A percentile compares a stretch with the other conserved stretches of the same genome.
phyloP scores from a whole-genome alignment of 2,329 filamentous ascomycete genomes.

The Graphilbum ipis-grandicollis region DNA sequence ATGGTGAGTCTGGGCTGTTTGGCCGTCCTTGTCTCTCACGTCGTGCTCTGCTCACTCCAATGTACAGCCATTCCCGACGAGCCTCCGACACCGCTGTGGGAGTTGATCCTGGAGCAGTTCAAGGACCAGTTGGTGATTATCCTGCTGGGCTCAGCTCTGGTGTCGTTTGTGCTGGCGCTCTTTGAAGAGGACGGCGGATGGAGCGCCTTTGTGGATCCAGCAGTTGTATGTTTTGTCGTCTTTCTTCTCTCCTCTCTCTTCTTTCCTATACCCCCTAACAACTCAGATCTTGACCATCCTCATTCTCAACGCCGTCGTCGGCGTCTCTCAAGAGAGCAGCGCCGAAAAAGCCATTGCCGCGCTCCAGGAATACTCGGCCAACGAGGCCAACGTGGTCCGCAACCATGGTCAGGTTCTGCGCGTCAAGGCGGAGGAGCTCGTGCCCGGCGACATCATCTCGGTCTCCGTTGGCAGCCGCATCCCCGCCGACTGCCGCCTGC shows the following conservation, averaged over 20 bases:
- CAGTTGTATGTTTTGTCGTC: slow-evolving; percentile 50
- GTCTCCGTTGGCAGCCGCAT: slow-evolving; percentile 84
- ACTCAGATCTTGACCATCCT: slow-evolving; percentile 87
- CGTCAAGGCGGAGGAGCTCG: slow-evolving; percentile 90
- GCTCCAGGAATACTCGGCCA: slow-evolving; percentile 96
- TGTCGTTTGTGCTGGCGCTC: slow-evolving; percentile 84
- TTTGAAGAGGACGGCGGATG: slow-evolving; percentile 88
- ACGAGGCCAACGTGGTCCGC: slow-evolving; percentile 85
- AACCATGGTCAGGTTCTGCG: slow-evolving; percentile 59
- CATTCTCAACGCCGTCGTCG: slow-evolving; percentile 89
- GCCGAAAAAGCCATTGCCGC: slow-evolving; percentile 97
- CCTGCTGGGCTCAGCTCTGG: slow-evolving; percentile 74
- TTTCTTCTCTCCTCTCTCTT: background rate
- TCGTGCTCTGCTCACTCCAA: no score
- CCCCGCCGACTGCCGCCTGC: slow-evolving; percentile 80
- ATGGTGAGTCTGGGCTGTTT: slow-evolving; percentile 30
- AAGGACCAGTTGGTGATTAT: slow-evolving; percentile 98
- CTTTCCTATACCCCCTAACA: background rate
- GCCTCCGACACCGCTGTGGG: slow-evolving; percentile 87
- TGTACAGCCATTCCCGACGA: slow-evolving; percentile 58
- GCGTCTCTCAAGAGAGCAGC: slow-evolving; percentile 95
- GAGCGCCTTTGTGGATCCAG: slow-evolving; percentile 93
- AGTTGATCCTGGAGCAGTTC: slow-evolving; percentile 95
- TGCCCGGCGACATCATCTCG: slow-evolving; percentile 82
- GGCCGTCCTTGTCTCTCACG: background rate